Conservation (phyloP, 2,329 filamentous ascomycete species). For the Calonectria naviculata region DNA sequence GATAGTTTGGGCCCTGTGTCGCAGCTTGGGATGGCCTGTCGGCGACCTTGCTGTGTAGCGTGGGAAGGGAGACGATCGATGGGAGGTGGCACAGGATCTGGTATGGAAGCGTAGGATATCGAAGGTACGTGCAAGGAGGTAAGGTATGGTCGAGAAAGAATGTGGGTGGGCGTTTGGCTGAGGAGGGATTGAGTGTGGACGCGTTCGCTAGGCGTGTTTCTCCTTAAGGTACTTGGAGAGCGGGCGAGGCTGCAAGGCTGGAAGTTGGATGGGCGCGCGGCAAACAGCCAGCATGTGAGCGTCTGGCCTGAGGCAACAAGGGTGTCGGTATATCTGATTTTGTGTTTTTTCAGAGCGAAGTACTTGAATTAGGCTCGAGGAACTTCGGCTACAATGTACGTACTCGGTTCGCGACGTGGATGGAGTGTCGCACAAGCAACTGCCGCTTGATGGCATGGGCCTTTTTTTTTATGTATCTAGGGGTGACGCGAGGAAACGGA, state of each 20-base stretch:
- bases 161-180: not conserved
- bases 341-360: not conserved
- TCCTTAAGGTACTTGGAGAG: constrained; percentile 1
- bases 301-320: constrained; percentile 17
- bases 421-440: not conserved
- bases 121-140: not conserved
- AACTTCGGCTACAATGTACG: not conserved
- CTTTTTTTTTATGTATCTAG: not conserved
- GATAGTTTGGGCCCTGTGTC: not conserved
- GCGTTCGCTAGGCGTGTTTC: constrained; percentile 5
- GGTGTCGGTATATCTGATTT: not conserved
- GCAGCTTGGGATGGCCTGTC: not conserved
- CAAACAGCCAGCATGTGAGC: constrained; percentile 1
- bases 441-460: not conserved
- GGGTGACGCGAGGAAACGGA: not conserved
- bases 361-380: not conserved
- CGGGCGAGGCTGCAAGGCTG: constrained; percentile 7
- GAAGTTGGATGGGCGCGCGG: constrained; percentile 7
- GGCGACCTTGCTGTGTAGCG: not conserved
- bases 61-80: constrained; percentile 2
- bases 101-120: constrained; percentile 9
- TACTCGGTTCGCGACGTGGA: not conserved
- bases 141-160: constrained; percentile 10
- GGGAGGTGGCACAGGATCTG: constrained; percentile 7
- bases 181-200: not conserved